Evolutionary conservation across 192 early-diverging fungal genomes (phyloP).

Genomic region (Obelidium mucronatum): DNA sequence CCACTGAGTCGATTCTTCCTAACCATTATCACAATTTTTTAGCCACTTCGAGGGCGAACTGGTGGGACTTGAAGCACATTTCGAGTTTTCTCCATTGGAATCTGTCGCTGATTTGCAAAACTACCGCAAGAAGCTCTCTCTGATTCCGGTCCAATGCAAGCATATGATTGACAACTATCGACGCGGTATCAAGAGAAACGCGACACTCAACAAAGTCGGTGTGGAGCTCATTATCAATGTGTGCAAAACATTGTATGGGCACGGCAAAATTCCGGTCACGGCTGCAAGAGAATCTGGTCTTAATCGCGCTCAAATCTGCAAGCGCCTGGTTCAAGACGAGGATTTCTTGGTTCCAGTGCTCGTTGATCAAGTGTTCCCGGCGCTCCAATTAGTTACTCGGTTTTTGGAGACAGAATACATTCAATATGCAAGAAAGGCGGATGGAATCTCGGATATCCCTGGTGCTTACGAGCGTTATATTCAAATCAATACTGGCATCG

Average conservation of each 20-base stretch:
- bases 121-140: constrained; percentile 20
- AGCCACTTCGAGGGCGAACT: constrained; percentile 1
- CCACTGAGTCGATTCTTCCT: not conserved
- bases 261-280: not conserved
- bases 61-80: not conserved
- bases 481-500: constrained; percentile 16
- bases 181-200: constrained; percentile 17
- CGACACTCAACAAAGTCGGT: constrained; percentile 32
- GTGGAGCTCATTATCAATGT: constrained; percentile 37
- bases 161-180: constrained; percentile 37
- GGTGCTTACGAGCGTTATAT: constrained; percentile 36
- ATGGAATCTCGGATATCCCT: constrained; percentile 36
- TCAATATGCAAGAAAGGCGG: constrained; percentile 32
- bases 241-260: not conserved
- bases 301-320: constrained; percentile 7
- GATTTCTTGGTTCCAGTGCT: constrained; percentile 24
- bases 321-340: not conserved
- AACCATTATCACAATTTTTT: not conserved
- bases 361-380: constrained; percentile 26
- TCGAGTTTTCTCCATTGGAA: not conserved
- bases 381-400: not conserved
- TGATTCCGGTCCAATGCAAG: constrained; percentile 23
- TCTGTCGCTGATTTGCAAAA: constrained; percentile 35
- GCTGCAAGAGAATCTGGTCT: constrained; percentile 8
- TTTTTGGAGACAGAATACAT: constrained; percentile 39